Conservation (phyloP, 164 flowering plant species). For the Umbilicus rupestris region DNA sequence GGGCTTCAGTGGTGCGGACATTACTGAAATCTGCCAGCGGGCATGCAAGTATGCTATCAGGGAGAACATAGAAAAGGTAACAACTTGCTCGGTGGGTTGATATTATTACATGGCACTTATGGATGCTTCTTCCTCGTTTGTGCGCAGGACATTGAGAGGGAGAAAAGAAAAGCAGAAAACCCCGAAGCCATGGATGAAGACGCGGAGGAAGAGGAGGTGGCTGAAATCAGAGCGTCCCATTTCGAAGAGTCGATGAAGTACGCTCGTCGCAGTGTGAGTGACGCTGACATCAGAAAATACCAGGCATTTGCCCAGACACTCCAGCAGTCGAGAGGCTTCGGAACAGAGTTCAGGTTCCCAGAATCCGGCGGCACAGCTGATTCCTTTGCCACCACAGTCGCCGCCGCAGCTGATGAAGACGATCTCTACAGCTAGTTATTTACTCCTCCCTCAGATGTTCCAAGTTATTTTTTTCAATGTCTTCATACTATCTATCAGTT, state of each 20-base stretch:
- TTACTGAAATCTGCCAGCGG: slow-evolving; percentile 31
- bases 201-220: slow-evolving; percentile 20
- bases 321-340: slow-evolving; percentile 28
- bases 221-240: slow-evolving; percentile 25
- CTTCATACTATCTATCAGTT: not conserved
- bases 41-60: slow-evolving; percentile 30
- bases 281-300: slow-evolving; percentile 27
- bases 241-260: slow-evolving; percentile 30
- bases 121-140: not conserved
- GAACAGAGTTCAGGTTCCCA: slow-evolving; percentile 21
- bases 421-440: slow-evolving; percentile 16
- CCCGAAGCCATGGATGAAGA: slow-evolving; percentile 30
- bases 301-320: slow-evolving; percentile 29
- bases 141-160: slow-evolving; percentile 24
- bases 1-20: slow-evolving; percentile 38
- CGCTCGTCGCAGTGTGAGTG: slow-evolving; percentile 30
- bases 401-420: slow-evolving; percentile 21
- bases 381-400: too few species aligned
- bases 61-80: slow-evolving; percentile 28
- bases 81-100: too few species aligned
- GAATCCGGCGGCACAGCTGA: slow-evolving; percentile 11
- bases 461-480: not conserved
- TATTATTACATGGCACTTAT: too few species aligned
- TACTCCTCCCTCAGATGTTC: not conserved
- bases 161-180: slow-evolving; percentile 18